Base-by-base conservation (phyloP, 495 filamentous ascomycete species). In the Penicilliopsis zonata region DNA sequence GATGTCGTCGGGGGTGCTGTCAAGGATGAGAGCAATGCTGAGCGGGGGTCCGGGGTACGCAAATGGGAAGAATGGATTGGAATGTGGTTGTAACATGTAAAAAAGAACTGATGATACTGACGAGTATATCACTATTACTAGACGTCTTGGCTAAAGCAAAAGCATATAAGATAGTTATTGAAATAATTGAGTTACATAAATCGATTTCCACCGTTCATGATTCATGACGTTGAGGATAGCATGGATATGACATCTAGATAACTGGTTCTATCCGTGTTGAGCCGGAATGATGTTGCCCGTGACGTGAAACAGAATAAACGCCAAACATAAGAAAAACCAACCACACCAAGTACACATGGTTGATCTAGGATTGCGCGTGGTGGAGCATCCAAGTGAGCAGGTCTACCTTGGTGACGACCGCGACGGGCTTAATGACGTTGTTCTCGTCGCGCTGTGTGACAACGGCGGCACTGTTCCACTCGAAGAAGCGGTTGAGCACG, bases 371-470 rank as follows among this genome's bases (percentile, higher is more conserved):
- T 20, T 28, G 18, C 10, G 37, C 65, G 48, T 82, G 73, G 63
- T 77, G 88, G 12, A 95, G 74, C 71, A 98, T 67, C 75, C 82
- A 98, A n/a, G 75, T 77, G 45, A 98, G 57, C 42, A 98, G 52
- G 63, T 98, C 90, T 12, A 98, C 90, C 69, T 98, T 98, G 18
- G 90, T 96, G 3, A 86, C 88, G 6, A 98, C 75, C 12, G 92
- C 90, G 20, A 86, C 65, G 4, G 92, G 86, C 61, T 78, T 86
- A 49, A 85, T 57, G 16, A 67, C 66, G 14, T 63, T 72, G 39
- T 61, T 63, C 22, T 55, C 60, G 32, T 66, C 65, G 40, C 51
- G 59, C 53, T 95, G 85, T 9, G 86, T 96, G 1, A 96, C 85
- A 30, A 96, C 71, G 2, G 90, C 92, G 9, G 90, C 86, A 47